Evolutionary conservation across 2,329 filamentous ascomycete species (phyloP).

Genomic region (Thyridium curvatum): DNA sequence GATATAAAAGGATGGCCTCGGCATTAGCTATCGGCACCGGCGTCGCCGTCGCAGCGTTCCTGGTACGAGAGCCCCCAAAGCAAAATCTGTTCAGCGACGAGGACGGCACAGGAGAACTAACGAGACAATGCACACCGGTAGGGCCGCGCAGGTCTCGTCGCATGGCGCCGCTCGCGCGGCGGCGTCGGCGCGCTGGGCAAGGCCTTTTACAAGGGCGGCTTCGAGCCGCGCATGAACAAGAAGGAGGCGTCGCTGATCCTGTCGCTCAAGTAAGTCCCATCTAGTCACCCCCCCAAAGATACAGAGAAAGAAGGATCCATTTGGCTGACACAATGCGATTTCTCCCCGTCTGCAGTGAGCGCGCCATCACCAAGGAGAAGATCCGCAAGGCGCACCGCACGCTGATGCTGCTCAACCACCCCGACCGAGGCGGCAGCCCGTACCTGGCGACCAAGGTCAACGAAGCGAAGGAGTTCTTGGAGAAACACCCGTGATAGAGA

Average conservation of each 20-base stretch:
- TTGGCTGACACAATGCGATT: constrained; percentile 3
- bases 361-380: constrained; percentile 83
- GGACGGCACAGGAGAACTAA: constrained; percentile 2
- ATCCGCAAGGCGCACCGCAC: constrained; percentile 91
- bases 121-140: constrained; percentile 29
- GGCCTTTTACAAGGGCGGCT: constrained; percentile 97
- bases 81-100: constrained; percentile 1
- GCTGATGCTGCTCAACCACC: constrained; percentile 96
- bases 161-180: constrained; percentile 74
- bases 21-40: constrained; percentile 52
- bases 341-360: constrained; percentile 64
- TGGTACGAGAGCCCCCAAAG: constrained; percentile 36
- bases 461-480: constrained; percentile 93
- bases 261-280: constrained; percentile 65
- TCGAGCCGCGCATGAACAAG: constrained; percentile 89
- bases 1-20: constrained; percentile 57
- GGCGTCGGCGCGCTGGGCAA: constrained; percentile 76
- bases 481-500: constrained; percentile 53
- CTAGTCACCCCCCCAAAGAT: not conserved
- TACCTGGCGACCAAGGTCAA: constrained; percentile 98
- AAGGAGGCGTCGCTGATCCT: constrained; percentile 88
- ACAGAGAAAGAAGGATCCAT: constrained; percentile 3
- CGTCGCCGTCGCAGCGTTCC: constrained; percentile 59
- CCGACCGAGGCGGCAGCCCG: constrained; percentile 91
- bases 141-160: constrained; percentile 90